Evolutionary conservation across 129 eudicot genomes (phyloP).

Genomic region (Calendula officinalis): DNA sequence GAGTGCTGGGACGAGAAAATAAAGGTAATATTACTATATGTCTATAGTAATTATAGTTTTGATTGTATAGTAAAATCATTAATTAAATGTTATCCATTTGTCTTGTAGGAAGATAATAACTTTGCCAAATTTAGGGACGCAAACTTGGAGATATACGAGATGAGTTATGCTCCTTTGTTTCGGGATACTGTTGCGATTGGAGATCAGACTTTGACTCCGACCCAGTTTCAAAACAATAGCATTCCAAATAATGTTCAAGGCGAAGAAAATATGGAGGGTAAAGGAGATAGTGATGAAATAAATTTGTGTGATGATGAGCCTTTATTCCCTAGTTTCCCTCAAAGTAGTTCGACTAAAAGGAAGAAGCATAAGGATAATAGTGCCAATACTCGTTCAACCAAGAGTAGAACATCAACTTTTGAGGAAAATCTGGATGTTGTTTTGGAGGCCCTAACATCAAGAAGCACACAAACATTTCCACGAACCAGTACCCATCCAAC

Average conservation of each 20-base stretch:
- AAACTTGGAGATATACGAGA: not conserved
- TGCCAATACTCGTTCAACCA: not conserved
- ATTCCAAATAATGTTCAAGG: not conserved
- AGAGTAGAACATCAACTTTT: not conserved
- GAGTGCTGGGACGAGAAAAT: not conserved
- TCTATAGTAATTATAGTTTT: too few relatives aligned
- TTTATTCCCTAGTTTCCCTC: not conserved
- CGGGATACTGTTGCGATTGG: not conserved
- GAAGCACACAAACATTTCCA: conserved; percentile 13
- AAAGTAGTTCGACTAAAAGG: not conserved
- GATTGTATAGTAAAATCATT: too few relatives aligned
- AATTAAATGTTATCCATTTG: too few relatives aligned
- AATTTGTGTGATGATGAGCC: conserved; percentile 6
- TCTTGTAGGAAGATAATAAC: too few relatives aligned
- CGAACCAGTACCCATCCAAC: not conserved
- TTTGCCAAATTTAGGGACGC: too few relatives aligned
- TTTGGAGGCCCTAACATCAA: not conserved
- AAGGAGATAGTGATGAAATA: conserved; percentile 9
- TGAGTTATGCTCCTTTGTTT: not conserved
- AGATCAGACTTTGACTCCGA: not conserved
- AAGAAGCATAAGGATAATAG: not conserved
- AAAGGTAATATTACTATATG: too few relatives aligned
- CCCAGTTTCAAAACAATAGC: not conserved
- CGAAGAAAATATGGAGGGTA: not conserved
- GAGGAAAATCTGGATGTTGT: not conserved